These are phyloP conservation scores for Ophiosphaerella herpotricha DNA, from an alignment of 2,329 filamentous ascomycete genomes.

Conservation along the genomic window DNA sequence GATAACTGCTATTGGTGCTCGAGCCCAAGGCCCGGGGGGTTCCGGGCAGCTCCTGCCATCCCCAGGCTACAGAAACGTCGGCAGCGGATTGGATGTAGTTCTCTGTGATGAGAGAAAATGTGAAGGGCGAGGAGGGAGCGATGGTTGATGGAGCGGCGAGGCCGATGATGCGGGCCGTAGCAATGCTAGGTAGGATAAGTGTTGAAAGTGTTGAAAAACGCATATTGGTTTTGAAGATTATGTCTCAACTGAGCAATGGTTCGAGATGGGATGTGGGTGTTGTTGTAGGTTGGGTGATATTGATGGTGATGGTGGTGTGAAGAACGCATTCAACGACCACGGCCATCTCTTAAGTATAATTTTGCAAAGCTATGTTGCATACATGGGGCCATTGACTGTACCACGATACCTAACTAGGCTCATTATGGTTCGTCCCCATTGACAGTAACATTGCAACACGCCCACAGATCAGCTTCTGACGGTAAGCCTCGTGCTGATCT, in stretches of 20 bases:
- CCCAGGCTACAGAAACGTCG: conserved; percentile 54
- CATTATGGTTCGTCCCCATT: no score
- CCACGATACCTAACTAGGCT: no score
- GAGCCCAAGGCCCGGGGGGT: conserved; percentile 37
- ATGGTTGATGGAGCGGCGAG: conserved; percentile 51
- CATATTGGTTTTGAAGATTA: conserved; percentile 15
- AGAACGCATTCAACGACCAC: no score
- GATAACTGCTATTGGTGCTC: conserved; percentile 35
- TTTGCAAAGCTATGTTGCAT: background rate
- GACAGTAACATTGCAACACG: background rate
- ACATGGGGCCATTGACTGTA: no score
- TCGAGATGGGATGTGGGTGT: background rate
- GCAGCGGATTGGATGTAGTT: conserved; percentile 53
- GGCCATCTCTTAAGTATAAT: no score
- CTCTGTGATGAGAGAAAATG: conserved; percentile 47
- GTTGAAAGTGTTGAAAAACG: conserved; percentile 20
- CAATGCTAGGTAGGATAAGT: conserved; percentile 16
- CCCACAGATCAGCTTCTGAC: background rate
- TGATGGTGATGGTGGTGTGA: background rate
- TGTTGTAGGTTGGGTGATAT: background rate
- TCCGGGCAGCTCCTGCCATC: conserved; percentile 34
- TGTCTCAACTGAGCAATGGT: no score
- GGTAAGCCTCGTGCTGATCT: conserved; percentile 5
- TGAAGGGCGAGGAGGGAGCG: conserved; percentile 45
- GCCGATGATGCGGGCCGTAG: conserved; percentile 51